phyloP scores from a whole-genome alignment of 2,329 filamentous ascomycete genomes.

The Talaromyces sp. region DNA sequence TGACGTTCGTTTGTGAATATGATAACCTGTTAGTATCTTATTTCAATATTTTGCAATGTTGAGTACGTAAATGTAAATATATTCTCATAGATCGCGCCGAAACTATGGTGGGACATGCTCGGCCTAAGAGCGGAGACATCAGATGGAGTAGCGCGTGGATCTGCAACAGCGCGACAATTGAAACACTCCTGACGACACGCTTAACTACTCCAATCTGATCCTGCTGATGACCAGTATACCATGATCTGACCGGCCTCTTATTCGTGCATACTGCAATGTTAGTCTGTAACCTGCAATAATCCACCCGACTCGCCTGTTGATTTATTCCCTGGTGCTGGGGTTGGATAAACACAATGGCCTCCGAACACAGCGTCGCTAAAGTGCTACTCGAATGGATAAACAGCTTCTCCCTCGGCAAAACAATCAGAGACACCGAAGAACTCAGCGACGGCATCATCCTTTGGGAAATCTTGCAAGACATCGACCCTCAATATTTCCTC shows the following conservation, averaged over 20 bases:
- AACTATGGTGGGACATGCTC: neutral
- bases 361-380: slow-evolving; percentile 42
- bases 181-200: neutral
- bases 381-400: slow-evolving; percentile 46
- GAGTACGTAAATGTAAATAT: neutral
- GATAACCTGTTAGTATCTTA: neutral
- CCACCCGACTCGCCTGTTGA: neutral
- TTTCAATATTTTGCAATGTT: neutral
- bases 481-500: slow-evolving; percentile 45
- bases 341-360: slow-evolving; percentile 32
- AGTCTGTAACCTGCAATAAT: neutral
- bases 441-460: slow-evolving; percentile 43
- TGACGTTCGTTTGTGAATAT: neutral
- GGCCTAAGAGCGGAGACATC: neutral
- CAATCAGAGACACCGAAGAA: slow-evolving; percentile 37
- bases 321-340: neutral
- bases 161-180: slow-evolving; percentile 6
- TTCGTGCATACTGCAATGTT: neutral
- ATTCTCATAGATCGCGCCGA: neutral
- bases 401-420: slow-evolving; percentile 41
- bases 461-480: slow-evolving; percentile 46
- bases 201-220: neutral
- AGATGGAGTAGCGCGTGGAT: neutral
- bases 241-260: neutral
- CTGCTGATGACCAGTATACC: neutral